Evolutionary conservation across 2,329 filamentous ascomycete species (phyloP).

Genomic region (Epichloe baconii): DNA sequence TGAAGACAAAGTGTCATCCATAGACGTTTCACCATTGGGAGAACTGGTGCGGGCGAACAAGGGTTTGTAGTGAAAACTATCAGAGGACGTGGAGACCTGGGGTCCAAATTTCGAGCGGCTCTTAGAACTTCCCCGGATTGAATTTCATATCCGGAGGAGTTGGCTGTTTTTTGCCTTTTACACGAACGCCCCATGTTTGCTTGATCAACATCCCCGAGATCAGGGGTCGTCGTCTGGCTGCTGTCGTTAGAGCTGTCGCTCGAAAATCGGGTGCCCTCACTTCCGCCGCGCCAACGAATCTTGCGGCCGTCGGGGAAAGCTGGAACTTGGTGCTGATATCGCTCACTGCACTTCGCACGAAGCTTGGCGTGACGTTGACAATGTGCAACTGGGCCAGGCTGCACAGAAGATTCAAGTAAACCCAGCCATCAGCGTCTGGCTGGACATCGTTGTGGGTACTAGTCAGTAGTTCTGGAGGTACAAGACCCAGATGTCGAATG

Average conservation of each 20-base stretch:
- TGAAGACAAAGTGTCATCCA: slow-evolving; percentile 37
- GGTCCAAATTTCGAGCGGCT: slow-evolving; percentile 27
- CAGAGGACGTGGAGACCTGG: slow-evolving; percentile 25
- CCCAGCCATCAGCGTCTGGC: slow-evolving; percentile 60
- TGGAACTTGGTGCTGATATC: slow-evolving; percentile 65
- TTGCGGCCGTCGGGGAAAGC: slow-evolving; percentile 66
- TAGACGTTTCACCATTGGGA: slow-evolving; percentile 32
- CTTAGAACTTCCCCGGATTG: slow-evolving; percentile 22
- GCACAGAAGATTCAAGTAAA: slow-evolving; percentile 68
- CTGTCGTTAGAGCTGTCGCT: slow-evolving; percentile 46
- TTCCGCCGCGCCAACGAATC: slow-evolving; percentile 65
- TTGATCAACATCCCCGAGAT: slow-evolving; percentile 34
- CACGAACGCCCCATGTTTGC: slow-evolving; percentile 26
- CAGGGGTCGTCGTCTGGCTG: slow-evolving; percentile 31
- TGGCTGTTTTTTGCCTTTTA: slow-evolving; percentile 33
- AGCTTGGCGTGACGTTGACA: slow-evolving; percentile 66
- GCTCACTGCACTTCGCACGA: slow-evolving; percentile 58
- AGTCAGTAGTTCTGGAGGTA: slow-evolving; percentile 41
- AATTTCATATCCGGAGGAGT: slow-evolving; percentile 21
- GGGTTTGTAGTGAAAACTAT: slow-evolving; percentile 51
- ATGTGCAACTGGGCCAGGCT: slow-evolving; percentile 79
- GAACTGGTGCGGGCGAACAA: slow-evolving; percentile 41
- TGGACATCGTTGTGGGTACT: slow-evolving; percentile 32
- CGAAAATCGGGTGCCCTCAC: slow-evolving; percentile 49
- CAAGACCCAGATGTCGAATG: slow-evolving; percentile 59